These are phyloP conservation scores for Diatrype stigma DNA, from an alignment of 2,329 filamentous ascomycete genomes.

Conservation along the genomic window DNA sequence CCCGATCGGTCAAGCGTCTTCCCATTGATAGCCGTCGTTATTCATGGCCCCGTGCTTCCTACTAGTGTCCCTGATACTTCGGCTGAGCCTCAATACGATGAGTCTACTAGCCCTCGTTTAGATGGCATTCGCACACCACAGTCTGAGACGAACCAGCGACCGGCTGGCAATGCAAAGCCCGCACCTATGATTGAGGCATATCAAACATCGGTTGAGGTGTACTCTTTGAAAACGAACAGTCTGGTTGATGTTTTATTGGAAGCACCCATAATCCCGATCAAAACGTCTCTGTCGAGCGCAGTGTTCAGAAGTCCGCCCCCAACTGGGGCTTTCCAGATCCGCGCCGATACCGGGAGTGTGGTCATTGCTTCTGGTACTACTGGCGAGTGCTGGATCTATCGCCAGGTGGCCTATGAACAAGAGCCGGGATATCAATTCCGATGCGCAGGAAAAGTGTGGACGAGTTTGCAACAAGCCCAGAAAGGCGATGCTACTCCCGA, in stretches of 20 bases:
- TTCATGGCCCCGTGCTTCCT: constrained; percentile 71
- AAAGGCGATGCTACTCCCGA: constrained; percentile 47
- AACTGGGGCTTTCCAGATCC: constrained; percentile 68
- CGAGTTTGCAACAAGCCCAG: constrained; percentile 64
- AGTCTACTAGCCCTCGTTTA: constrained; percentile 34
- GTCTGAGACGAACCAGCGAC: constrained; percentile 35
- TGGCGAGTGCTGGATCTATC: constrained; percentile 81
- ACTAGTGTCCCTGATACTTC: constrained; percentile 30
- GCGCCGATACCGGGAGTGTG: constrained; percentile 67
- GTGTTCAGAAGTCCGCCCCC: constrained; percentile 66
- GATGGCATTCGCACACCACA: constrained; percentile 41
- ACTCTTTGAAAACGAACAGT: constrained; percentile 73
- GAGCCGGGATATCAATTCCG: constrained; percentile 44
- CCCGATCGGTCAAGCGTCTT: constrained; percentile 53
- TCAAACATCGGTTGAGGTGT: constrained; percentile 85
- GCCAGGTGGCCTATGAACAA: constrained; percentile 40
- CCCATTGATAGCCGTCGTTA: constrained; percentile 72
- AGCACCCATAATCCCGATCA: constrained; percentile 58
- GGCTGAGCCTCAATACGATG: constrained; percentile 32
- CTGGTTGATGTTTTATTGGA: constrained; percentile 70
- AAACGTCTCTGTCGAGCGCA: constrained; percentile 55
- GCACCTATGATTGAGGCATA: constrained; percentile 54
- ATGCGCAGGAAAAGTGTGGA: constrained; percentile 91
- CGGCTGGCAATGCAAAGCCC: constrained; percentile 30
- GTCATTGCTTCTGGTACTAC: constrained; percentile 75